Percentiles rank a stretch among this genome's conserved stretches.
These are phyloP conservation scores for Termitomyces sp. DNA, from an alignment of 768 basidiomycete genomes.

Conservation along the genomic window DNA sequence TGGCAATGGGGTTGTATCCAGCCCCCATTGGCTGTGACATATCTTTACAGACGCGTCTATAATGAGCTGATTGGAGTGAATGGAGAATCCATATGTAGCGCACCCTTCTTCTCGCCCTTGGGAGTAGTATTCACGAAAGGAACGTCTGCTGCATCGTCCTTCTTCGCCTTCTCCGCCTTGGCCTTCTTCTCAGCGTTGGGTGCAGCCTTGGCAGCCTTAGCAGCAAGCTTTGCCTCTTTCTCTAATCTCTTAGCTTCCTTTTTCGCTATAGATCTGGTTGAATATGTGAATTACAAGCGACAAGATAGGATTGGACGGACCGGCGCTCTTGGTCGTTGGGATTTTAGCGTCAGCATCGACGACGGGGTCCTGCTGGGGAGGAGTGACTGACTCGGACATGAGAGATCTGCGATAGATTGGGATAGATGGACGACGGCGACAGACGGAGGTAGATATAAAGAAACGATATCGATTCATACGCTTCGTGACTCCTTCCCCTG, in stretches of 20 bases:
- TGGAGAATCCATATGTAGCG: slow-evolving; percentile 13
- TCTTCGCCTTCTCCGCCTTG: slow-evolving; percentile 74
- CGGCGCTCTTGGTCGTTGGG: slow-evolving; percentile 42
- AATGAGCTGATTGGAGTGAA: background rate
- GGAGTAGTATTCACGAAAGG: slow-evolving; percentile 89
- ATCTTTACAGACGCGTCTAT: slow-evolving; percentile 44
- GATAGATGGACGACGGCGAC: slow-evolving; percentile 6
- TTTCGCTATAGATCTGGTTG: slow-evolving; percentile 48
- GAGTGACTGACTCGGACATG: slow-evolving; percentile 8
- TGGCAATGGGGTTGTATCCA: slow-evolving; percentile 94
- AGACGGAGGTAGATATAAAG: slow-evolving; percentile 7
- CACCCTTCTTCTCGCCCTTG: slow-evolving; percentile 92
- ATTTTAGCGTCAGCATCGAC: slow-evolving; percentile 24
- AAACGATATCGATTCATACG: slow-evolving; percentile 18
- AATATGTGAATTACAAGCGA: background rate
- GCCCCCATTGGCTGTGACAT: slow-evolving; percentile 81
- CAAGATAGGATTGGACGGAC: slow-evolving; percentile 18
- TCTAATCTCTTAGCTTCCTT: slow-evolving; percentile 82
- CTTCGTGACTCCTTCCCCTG: slow-evolving; percentile 13
- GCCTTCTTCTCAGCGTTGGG: slow-evolving; percentile 60
- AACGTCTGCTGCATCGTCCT: slow-evolving; percentile 61
- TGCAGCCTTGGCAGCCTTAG: slow-evolving; percentile 56
- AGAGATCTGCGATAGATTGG: slow-evolving; percentile 6
- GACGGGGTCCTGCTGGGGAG: slow-evolving; percentile 5
- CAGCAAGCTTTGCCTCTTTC: slow-evolving; percentile 75